Conservation (phyloP, 345 rosid genomes). For the Euclidium syriacum region DNA sequence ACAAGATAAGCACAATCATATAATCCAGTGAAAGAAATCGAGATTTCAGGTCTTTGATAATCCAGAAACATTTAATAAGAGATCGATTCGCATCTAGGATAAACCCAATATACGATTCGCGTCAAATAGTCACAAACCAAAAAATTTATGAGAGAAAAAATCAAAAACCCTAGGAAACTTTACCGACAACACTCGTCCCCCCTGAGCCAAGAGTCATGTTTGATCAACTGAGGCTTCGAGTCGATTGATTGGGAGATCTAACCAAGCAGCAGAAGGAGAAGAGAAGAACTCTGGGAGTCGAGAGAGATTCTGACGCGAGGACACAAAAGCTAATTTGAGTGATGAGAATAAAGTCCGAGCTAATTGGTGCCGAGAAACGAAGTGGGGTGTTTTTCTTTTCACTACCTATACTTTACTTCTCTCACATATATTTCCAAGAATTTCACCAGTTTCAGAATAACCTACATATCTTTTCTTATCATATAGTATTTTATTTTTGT, state of each 20-base stretch:
- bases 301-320: too few relatives aligned
- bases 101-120: too few relatives aligned
- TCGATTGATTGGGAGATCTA: slow-evolving; percentile 33
- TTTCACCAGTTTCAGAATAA: too few relatives aligned
- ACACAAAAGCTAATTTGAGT: too few relatives aligned
- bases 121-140: too few relatives aligned
- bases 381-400: too few relatives aligned
- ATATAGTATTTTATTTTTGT: too few relatives aligned
- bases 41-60: neutral
- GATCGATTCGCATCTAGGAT: neutral
- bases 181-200: slow-evolving; percentile 67
- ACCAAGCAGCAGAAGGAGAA: neutral
- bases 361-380: too few relatives aligned
- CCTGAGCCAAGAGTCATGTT: slow-evolving; percentile 68
- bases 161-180: slow-evolving; percentile 7
- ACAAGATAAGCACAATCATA: neutral
- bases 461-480: too few relatives aligned
- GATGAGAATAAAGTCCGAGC: too few relatives aligned
- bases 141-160: neutral
- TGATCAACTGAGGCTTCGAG: neutral
- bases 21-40: neutral
- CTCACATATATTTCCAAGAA: too few relatives aligned
- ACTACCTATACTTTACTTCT: too few relatives aligned
- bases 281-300: neutral
- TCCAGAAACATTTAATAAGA: neutral